Conservation (phyloP, 495 filamentous ascomycete genomes). For the Amphirosellinia nigrospora region DNA sequence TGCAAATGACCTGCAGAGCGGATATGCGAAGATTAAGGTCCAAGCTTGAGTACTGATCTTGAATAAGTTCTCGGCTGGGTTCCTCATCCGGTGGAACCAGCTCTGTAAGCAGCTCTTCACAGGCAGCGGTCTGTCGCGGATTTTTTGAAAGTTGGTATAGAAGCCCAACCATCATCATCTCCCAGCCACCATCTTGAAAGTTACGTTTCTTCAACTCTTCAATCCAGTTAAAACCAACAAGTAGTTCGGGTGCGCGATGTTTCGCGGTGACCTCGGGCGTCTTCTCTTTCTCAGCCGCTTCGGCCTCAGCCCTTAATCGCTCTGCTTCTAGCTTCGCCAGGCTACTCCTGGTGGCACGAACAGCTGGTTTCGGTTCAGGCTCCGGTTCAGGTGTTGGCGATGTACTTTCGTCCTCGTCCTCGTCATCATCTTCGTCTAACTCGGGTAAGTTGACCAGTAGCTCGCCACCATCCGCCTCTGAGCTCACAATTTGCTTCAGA, state of each 20-base stretch:
- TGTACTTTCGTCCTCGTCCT: constrained; percentile 58
- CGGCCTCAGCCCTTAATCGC: constrained; percentile 61
- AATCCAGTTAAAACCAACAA: constrained; percentile 78
- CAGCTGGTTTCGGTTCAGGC: constrained; percentile 65
- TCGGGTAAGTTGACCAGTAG: constrained; percentile 80
- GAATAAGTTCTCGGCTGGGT: constrained; percentile 74
- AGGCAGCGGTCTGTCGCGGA: constrained; percentile 68
- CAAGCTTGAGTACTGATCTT: constrained; percentile 70
- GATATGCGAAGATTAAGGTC: constrained; percentile 83
- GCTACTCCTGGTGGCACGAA: constrained; percentile 82
- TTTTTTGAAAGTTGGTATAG: constrained; percentile 82
- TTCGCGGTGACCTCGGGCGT: constrained; percentile 50
- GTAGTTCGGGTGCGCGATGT: constrained; percentile 82
- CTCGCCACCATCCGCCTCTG: constrained; percentile 75
- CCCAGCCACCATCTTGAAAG: constrained; percentile 90
- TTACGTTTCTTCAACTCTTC: constrained; percentile 81
- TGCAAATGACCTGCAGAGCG: constrained; percentile 83
- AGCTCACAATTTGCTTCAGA: constrained; percentile 82
- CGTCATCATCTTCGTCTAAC: constrained; percentile 67
- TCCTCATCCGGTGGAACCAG: constrained; percentile 78
- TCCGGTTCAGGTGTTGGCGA: constrained; percentile 62
- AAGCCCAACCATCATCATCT: constrained; percentile 85
- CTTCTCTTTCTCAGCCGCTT: constrained; percentile 51
- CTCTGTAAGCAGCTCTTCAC: constrained; percentile 77
- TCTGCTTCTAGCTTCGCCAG: constrained; percentile 80